Evolutionary conservation across 352 stramenopile species (phyloP).

Genomic region (Phytophthora pini): DNA sequence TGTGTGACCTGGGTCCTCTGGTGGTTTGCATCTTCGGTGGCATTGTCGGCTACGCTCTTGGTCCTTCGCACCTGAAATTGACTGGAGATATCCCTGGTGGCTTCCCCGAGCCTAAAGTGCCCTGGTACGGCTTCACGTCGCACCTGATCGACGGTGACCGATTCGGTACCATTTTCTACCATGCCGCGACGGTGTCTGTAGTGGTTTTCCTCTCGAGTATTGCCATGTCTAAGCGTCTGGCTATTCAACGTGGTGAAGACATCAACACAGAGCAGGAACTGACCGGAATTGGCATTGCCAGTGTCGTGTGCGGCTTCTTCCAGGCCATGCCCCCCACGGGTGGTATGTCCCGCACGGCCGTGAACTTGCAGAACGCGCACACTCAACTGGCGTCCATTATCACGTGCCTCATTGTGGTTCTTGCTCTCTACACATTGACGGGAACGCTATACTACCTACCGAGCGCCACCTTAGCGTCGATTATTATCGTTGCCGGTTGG

Average conservation of each 20-base stretch:
- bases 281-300: constrained; percentile 21
- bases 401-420: constrained; percentile 20
- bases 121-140: constrained; percentile 28
- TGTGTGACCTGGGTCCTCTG: constrained; percentile 21
- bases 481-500: constrained; percentile 30
- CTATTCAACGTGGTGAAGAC: constrained; percentile 22
- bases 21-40: constrained; percentile 30
- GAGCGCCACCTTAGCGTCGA: constrained; percentile 23
- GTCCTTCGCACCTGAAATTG: constrained; percentile 21
- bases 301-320: constrained; percentile 22
- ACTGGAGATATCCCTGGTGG: constrained; percentile 25
- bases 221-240: constrained; percentile 28
- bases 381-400: constrained; percentile 22
- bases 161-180: constrained; percentile 27
- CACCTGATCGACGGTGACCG: constrained; percentile 19
- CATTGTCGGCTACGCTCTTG: constrained; percentile 20
- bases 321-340: constrained; percentile 28
- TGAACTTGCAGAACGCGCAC: constrained; percentile 27
- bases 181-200: constrained; percentile 16
- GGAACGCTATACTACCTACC: constrained; percentile 23
- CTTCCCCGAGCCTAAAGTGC: constrained; percentile 21
- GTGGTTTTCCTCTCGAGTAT: constrained; percentile 32
- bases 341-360: constrained; percentile 21
- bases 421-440: constrained; percentile 21
- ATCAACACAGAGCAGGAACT: constrained; percentile 29